Evolutionary conservation across 805 yeast species (phyloP), one percentile per base, ranked within the genome.

Genomic region (Teunomyces gatunensis): DNA sequence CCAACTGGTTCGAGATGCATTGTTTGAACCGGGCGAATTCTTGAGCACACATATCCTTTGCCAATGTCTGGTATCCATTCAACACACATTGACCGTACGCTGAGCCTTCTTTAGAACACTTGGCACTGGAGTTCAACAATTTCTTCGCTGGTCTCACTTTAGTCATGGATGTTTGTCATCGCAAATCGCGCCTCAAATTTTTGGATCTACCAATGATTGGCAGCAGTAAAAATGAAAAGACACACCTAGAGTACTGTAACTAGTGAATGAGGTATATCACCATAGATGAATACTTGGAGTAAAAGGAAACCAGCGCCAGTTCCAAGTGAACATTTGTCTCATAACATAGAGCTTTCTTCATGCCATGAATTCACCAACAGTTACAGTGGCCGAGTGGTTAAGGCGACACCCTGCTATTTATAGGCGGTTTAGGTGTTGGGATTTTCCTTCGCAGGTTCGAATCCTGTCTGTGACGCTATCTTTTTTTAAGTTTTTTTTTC

Each of bases 401-500:
- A 72, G 75, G 77, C 73, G 77, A 68, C 71, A 67, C 76, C 72
- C 73, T 67, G 72, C 73, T 67, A 64, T 61, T 58, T 21, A 25
- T 15, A 15, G 40, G 56, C 54, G 47, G 56, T 47, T 51, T 21
- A 53, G 56, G 56, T 46, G 71, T 71, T 72, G 77, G 73, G 75
- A 64, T 64, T 61, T 72, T 65, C 76, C 73, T 70, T 67, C 96
- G 96, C 96, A 89, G 95, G 96, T 89, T 89, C 96, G 96, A 89
- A 89, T 89, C 96, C 95, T 89, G 96, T 88, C 95, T 86, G 95
- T 89, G 87, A 87, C 96, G 96, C 57, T 64, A 68, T 73, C 73
- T 15, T 21, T n/a, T n/a, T 21, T 35, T 10, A 11, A 3, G 4
- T 35, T 2, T 17, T 20, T 18, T 17, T 17, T 17, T 10, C n/a